Evolutionary conservation across 805 yeast species (phyloP).

Genomic region (Yarrowia sp.): DNA sequence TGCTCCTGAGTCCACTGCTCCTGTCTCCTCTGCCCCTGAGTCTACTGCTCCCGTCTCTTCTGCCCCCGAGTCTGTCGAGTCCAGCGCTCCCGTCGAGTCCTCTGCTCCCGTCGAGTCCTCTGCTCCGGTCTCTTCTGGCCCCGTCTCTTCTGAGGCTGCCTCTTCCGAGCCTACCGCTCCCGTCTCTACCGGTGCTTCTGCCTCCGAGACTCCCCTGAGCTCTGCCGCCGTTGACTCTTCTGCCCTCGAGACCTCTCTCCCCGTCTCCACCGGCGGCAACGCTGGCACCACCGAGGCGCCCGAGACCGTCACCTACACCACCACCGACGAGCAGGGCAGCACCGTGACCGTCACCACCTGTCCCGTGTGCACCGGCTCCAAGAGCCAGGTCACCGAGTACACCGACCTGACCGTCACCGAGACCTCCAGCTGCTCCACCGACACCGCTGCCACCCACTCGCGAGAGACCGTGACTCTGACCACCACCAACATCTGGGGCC

Average conservation of each 20-base stretch:
- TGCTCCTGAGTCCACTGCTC: not conserved
- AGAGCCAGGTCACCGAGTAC: no score
- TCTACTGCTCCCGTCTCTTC: not conserved
- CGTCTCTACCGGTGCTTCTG: not conserved
- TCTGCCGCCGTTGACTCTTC: no score
- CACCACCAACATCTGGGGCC: no score
- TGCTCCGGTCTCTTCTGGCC: no score
- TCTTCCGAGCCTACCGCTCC: no score
- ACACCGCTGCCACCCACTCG: no score
- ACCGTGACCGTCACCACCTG: constrained; percentile 12
- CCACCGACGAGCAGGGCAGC: not conserved
- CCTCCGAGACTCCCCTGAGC: no score
- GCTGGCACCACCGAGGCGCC: not conserved
- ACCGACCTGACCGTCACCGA: not conserved
- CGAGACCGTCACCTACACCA: constrained; percentile 2
- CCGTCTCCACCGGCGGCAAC: not conserved
- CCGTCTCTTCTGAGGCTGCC: constrained; percentile 4
- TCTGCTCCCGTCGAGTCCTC: no score
- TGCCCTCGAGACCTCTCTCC: not conserved
- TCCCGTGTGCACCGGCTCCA: constrained; percentile 1
- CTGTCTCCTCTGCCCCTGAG: not conserved
- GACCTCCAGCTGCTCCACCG: no score
- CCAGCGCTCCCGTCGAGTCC: no score
- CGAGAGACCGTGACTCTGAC: no score
- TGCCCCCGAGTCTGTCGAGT: not conserved